Evolutionary conservation across 805 yeast species (phyloP), one percentile per base, ranked within the genome.

Genomic region (Ogataea sp.): DNA sequence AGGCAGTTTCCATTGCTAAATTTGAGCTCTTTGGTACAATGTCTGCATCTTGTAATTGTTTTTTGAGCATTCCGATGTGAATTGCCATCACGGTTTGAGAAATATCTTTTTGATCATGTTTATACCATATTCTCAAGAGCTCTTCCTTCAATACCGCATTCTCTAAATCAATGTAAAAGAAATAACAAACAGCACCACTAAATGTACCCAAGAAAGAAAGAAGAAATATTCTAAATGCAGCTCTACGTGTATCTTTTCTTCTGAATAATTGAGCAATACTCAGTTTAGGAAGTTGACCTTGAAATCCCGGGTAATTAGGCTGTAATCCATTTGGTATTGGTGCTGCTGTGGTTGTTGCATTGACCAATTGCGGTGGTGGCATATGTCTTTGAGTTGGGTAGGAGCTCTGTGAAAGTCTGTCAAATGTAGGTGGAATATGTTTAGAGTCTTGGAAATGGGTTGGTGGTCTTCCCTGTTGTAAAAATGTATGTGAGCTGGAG

Each of bases 51-150:
- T 40, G 9, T 20, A 50, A 35, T 27, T 50, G 53, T 29, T 44
- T 43, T 20, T 39, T 47, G 9, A 50, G 28, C 35, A 48, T 37
- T 2, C 47, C 53, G 16, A 50, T 49, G 32, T 50, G 53, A 8
- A 50, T 40, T 6, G 52, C 52, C 53, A 50, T 50, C 1, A 48
- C 42, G 0, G 52, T 41, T 20, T 47, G 51, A 10, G 53, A 46
- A 7, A 48, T 47, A 30, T 50, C 51, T 24, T 40, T 43, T 21
- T 45, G 48, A 15, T 48, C 47, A n/a, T 45, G 39, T n/a, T 25
- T 27, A 13, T 38, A 42, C 42, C 45, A 40, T 2, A 39, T 16
- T 10, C 39, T 29, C 11, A 38, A 10, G n/a, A 44, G 21, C 28
- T 48, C 40, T 17, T 31, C 32, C 28, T 46, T 39, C 23, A 34